Conservation (phyloP, 345 rosid genomes). For the Eucalyptus camaldulensis region DNA sequence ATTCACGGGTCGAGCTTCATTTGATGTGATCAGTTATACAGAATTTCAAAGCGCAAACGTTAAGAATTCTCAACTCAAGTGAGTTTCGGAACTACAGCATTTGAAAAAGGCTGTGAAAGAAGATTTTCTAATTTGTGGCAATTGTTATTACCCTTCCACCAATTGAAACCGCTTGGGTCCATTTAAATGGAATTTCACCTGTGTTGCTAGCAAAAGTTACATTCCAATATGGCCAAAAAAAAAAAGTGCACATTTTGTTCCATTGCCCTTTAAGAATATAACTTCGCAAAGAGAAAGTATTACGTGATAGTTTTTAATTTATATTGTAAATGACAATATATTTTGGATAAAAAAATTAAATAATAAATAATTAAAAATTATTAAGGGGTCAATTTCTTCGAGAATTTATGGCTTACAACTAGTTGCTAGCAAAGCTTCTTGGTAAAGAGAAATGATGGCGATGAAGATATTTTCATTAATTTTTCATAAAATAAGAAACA, state of each 20-base stretch:
- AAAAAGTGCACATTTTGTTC: too few relatives aligned
- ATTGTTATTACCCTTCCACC: background rate
- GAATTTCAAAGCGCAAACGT: background rate
- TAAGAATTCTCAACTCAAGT: background rate
- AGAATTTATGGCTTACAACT: too few relatives aligned
- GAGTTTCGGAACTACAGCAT: background rate
- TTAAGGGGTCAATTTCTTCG: accelerated
- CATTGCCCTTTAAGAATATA: too few relatives aligned
- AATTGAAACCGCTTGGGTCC: background rate
- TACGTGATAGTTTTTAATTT: accelerated
- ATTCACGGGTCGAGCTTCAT: background rate
- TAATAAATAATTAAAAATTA: too few relatives aligned
- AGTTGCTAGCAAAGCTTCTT: too few relatives aligned
- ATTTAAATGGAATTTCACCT: background rate
- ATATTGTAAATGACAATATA: too few relatives aligned
- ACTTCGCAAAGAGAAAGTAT: too few relatives aligned
- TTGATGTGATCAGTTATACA: background rate
- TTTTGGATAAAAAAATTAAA: too few relatives aligned
- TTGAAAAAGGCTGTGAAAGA: background rate
- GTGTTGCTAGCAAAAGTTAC: background rate
- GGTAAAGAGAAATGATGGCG: too few relatives aligned
- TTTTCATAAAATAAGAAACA: too few relatives aligned
- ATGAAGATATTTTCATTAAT: too few relatives aligned
- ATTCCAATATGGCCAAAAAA: too few relatives aligned
- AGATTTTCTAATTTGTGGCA: background rate